These are phyloP conservation scores for Aspergillus biplanus DNA, from an alignment of 495 filamentous ascomycete genomes.

Conservation along the genomic window DNA sequence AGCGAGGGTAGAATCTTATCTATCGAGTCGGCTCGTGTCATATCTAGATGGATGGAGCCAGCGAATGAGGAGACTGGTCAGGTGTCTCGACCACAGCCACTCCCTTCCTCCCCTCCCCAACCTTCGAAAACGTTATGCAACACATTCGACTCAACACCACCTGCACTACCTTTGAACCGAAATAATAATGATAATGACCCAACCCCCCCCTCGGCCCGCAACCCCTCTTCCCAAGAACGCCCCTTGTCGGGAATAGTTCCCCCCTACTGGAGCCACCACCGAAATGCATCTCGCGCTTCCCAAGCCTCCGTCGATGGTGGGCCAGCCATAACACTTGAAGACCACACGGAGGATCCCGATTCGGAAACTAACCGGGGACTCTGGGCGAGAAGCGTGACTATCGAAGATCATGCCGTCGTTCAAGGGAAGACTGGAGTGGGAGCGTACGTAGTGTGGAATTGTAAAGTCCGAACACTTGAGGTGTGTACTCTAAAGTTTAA, in stretches of 20 bases:
- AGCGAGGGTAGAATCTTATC: conserved; percentile 20
- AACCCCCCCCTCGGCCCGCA: conserved; percentile 15
- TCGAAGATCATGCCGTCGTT: conserved; percentile 70
- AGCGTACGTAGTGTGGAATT: conserved; percentile 77
- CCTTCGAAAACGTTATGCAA: conserved; percentile 16
- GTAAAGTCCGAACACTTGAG: conserved; percentile 69
- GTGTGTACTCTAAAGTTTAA: conserved; percentile 44
- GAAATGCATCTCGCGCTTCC: conserved; percentile 46
- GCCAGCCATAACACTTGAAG: conserved; percentile 65
- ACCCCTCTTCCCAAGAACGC: conserved; percentile 33
- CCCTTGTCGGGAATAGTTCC: conserved; percentile 49
- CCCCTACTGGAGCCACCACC: conserved; percentile 56
- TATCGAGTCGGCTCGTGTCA: conserved; percentile 9
- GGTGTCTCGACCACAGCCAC: conserved; percentile 35
- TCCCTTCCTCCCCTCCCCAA: conserved; percentile 30
- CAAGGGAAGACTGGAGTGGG: conserved; percentile 65
- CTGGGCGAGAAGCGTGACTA: conserved; percentile 68
- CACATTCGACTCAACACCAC: conserved; percentile 15
- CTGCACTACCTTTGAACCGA: conserved; percentile 11
- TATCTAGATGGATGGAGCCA: conserved; percentile 55
- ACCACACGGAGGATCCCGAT: conserved; percentile 66
- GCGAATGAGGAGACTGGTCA: conserved; percentile 47
- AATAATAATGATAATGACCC: conserved; percentile 18
- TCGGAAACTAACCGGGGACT: conserved; percentile 63
- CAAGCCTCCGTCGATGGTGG: conserved; percentile 44